Evolutionary conservation across 495 filamentous ascomycete genomes (phyloP), one percentile per base, ranked within the genome.

Genomic region (Staphylotrichum tortipilum): DNA sequence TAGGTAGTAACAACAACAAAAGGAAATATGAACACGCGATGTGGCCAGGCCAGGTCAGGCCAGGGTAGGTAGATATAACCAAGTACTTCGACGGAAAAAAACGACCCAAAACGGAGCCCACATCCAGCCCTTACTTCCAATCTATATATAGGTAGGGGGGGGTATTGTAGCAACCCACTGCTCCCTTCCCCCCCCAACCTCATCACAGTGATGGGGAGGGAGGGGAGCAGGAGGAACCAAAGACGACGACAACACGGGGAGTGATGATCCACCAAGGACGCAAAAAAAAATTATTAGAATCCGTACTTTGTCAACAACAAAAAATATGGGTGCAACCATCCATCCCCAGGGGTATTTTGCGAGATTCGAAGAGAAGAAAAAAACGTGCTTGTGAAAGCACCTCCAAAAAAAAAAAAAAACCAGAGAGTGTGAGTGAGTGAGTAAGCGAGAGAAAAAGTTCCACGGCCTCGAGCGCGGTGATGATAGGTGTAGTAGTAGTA

Each of bases 291-390:
- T 40, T 34, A 50, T 49, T 46, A 50, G 44, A 55, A 50, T 36
- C 47, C 29, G 42, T 38, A 49, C 35, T 30, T 48, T 44, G 21
- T n/a, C n/a, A 47, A 44, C 35, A 35, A 44, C 19, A 19, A 33
- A 44, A 21, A 12, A 2, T 28, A 4, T 21, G 24, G 39, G 41
- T 15, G 37, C 36, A 30, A 50, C 34, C 22, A 55, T 34, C 26
- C 29, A 40, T 33, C 34, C 47, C 48, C 30, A 9, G 48, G 52
- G 53, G 53, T 51, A 56, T 56, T 37, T n/a, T 37, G 53, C 41
- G 28, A 56, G 31, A 30, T 35, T 19, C 14, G 49, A 56, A 44
- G 23, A 34, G 42, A 44, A 44, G n/a, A 52, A 15, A 35, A 36
- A n/a, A n/a, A n/a, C n/a, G n/a, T n/a, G 23, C 24, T 29, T 14